phyloP scores from a whole-genome alignment of 148 eudicot species.

The Chenopodium suecicum region DNA sequence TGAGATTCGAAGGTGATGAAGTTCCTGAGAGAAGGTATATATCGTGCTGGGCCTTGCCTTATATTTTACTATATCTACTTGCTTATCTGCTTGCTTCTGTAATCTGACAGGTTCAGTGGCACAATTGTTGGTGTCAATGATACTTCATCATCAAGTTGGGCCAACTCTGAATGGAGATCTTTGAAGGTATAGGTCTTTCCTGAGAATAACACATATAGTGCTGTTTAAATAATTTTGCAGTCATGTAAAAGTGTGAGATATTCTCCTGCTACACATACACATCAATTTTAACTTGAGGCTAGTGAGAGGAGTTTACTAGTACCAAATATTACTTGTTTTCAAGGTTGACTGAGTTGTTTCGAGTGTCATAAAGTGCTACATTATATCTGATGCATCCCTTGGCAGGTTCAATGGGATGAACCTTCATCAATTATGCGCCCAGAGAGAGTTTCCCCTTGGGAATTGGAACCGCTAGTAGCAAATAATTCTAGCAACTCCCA shows the following conservation, averaged over 20 bases:
- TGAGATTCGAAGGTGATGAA: conserved; percentile 96
- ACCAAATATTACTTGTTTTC: neutral
- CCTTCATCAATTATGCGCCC: conserved; percentile 81
- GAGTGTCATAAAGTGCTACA: neutral
- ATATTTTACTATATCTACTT: neutral
- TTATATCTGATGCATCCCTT: conserved; percentile 8
- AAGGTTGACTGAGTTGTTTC: neutral
- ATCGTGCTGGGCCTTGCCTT: neutral
- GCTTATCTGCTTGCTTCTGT: conserved; percentile 7
- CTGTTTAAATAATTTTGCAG: neutral
- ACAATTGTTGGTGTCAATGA: conserved; percentile 86
- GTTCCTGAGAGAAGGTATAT: conserved; percentile 88
- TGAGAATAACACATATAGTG: neutral
- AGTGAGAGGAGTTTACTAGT: neutral
- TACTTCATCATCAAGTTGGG: conserved; percentile 67
- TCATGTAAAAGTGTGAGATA: neutral
- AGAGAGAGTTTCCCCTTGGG: conserved; percentile 93
- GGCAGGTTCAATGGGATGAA: conserved; percentile 98
- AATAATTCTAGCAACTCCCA: conserved; percentile 52
- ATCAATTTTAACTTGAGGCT: neutral
- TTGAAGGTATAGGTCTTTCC: conserved; percentile 56
- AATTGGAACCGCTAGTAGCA: conserved; percentile 76
- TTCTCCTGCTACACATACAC: neutral
- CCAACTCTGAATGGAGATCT: conserved; percentile 89
- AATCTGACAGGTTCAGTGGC: conserved; percentile 73